These are phyloP conservation scores for Trichosporon coremiiforme DNA, from an alignment of 1,284 basidiomycete species.

Conservation along the genomic window DNA sequence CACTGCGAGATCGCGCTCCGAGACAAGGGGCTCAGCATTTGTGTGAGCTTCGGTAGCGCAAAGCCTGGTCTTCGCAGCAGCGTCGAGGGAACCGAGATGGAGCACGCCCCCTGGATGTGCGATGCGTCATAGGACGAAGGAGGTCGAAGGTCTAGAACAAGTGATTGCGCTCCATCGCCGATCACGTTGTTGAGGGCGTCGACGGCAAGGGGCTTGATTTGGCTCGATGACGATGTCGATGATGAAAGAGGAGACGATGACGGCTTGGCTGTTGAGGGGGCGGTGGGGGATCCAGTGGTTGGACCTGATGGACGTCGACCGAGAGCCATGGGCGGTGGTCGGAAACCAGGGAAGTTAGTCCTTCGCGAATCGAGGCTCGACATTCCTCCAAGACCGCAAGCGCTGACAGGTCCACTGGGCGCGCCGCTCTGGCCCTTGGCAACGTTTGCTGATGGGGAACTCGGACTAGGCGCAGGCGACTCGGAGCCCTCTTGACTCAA, in stretches of 20 bases:
- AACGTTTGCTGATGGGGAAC: neutral
- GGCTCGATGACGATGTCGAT: slow-evolving; percentile 13
- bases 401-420: slow-evolving; percentile 16
- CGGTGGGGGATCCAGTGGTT: neutral
- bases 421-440: neutral
- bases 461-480: neutral
- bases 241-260: slow-evolving; percentile 2
- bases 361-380: neutral
- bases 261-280: neutral
- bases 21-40: slow-evolving; percentile 69
- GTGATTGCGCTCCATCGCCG: slow-evolving; percentile 37
- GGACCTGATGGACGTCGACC: slow-evolving; percentile 11
- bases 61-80: slow-evolving; percentile 86
- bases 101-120: slow-evolving; percentile 73
- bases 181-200: slow-evolving; percentile 32
- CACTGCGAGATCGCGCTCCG: slow-evolving; percentile 62
- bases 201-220: slow-evolving; percentile 36
- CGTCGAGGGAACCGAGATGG: slow-evolving; percentile 89
- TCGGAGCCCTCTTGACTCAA: slow-evolving; percentile 22
- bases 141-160: slow-evolving; percentile 84
- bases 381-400: neutral
- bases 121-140: slow-evolving; percentile 70
- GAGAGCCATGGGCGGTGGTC: neutral
- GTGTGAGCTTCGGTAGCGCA: slow-evolving; percentile 69
- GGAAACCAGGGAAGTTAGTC: neutral